phyloP scores from a whole-genome alignment of 768 basidiomycete species.

The Lentinula guzmanii region DNA sequence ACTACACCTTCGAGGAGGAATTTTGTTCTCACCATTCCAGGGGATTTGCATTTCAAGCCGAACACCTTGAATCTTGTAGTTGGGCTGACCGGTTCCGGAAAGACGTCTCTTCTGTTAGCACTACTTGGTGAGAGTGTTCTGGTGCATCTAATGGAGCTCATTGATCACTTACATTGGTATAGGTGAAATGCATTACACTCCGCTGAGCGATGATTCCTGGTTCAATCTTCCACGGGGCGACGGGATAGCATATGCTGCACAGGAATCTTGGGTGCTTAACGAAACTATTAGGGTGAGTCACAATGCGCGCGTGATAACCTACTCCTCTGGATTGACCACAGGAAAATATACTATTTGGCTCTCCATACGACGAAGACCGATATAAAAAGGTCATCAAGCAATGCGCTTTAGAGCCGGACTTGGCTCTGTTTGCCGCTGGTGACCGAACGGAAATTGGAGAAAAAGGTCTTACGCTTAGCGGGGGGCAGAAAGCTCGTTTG shows the following conservation, averaged over 20 bases:
- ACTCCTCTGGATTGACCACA: slow-evolving; percentile 10
- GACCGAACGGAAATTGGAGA: slow-evolving; percentile 69
- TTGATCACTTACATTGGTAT: background rate
- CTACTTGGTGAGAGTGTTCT: slow-evolving; percentile 33
- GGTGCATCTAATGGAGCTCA: background rate
- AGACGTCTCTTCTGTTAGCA: slow-evolving; percentile 63
- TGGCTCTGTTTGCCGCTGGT: slow-evolving; percentile 62
- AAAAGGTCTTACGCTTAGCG: slow-evolving; percentile 55
- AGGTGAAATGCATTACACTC: slow-evolving; percentile 58
- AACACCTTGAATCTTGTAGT: slow-evolving; percentile 52
- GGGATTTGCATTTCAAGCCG: slow-evolving; percentile 47
- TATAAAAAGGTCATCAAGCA: slow-evolving; percentile 75
- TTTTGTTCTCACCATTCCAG: slow-evolving; percentile 45
- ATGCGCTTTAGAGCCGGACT: slow-evolving; percentile 66
- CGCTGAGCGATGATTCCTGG: slow-evolving; percentile 47
- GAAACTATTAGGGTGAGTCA: slow-evolving; percentile 56
- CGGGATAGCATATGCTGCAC: slow-evolving; percentile 76
- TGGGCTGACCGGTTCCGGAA: slow-evolving; percentile 35
- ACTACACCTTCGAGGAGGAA: slow-evolving; percentile 36
- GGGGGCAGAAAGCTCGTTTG: slow-evolving; percentile 37
- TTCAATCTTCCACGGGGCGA: slow-evolving; percentile 63
- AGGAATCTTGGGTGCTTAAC: slow-evolving; percentile 84
- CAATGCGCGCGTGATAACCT: no score
- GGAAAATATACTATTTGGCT: slow-evolving; percentile 82
- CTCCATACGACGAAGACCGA: slow-evolving; percentile 65